Percentiles rank a stretch among this genome's conserved stretches.
phyloP scores from a whole-genome alignment of 2,329 filamentous ascomycete genomes.

The Pestalotiopsis sp. region DNA sequence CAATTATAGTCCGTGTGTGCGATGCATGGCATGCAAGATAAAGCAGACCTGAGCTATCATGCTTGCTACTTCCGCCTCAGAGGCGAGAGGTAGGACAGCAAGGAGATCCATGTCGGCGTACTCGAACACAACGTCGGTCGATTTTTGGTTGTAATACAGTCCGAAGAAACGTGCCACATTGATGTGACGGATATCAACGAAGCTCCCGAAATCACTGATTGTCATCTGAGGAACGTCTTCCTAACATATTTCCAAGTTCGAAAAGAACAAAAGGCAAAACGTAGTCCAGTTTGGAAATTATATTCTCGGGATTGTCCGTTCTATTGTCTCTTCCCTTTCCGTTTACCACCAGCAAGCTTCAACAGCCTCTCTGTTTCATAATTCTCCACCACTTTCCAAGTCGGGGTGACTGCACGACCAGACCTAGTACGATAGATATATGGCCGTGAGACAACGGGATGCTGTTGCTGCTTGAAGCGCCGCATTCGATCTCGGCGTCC shows the following conservation, averaged over 20 bases:
- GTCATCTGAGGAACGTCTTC: not conserved
- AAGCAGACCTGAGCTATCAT: conserved; percentile 8
- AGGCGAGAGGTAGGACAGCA: conserved; percentile 4
- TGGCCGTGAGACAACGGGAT: too few relatives aligned
- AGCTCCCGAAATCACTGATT: conserved; percentile 4
- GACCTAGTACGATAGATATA: too few relatives aligned
- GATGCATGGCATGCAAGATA: not conserved
- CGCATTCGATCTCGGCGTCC: too few relatives aligned
- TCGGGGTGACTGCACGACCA: not conserved
- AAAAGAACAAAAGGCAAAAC: not conserved
- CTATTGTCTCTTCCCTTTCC: too few relatives aligned
- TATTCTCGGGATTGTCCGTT: too few relatives aligned
- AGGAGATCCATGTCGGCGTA: conserved; percentile 10
- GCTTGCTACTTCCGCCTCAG: conserved; percentile 9
- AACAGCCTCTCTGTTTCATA: too few relatives aligned
- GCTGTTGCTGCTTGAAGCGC: too few relatives aligned
- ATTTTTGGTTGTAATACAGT: conserved; percentile 4
- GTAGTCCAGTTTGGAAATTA: too few relatives aligned
- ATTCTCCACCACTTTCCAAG: too few relatives aligned
- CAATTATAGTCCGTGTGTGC: not conserved
- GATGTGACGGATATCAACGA: conserved; percentile 4
- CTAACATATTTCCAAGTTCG: not conserved
- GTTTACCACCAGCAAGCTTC: too few relatives aligned
- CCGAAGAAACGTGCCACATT: conserved; percentile 8
- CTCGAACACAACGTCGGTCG: conserved; percentile 4